Evolutionary conservation across 2,329 filamentous ascomycete species (phyloP).

Genomic region (Coniochaeta pulveracea): DNA sequence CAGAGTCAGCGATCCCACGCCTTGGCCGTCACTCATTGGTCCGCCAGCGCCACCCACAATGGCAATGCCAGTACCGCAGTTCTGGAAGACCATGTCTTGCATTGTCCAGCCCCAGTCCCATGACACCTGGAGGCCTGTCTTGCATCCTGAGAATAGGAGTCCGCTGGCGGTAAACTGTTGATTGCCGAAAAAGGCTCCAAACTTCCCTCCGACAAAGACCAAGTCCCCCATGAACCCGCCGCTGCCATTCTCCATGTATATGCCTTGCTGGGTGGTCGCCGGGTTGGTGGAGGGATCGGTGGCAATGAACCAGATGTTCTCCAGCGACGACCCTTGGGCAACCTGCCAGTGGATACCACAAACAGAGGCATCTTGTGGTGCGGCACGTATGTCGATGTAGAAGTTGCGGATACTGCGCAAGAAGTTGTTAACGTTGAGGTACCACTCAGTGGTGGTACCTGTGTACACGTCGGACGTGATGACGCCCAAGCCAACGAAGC

Average conservation of each 20-base stretch:
- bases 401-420: constrained; percentile 55
- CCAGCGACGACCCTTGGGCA: constrained; percentile 43
- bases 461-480: constrained; percentile 1
- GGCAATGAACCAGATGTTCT: constrained; percentile 38
- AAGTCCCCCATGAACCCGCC: constrained; percentile 23
- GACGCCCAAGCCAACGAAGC: constrained; percentile 16
- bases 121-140: constrained; percentile 27
- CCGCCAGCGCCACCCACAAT: not conserved
- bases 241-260: constrained; percentile 21
- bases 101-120: not conserved
- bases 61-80: not conserved
- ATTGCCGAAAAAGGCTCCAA: constrained; percentile 44
- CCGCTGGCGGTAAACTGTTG: constrained; percentile 51
- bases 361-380: constrained; percentile 17
- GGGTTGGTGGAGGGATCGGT: constrained; percentile 15
- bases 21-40: not conserved
- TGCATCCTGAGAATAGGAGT: constrained; percentile 40
- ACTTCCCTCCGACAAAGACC: constrained; percentile 43
- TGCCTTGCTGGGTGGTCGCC: constrained; percentile 10
- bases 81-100: not conserved
- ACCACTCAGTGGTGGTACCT: not conserved
- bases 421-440: constrained; percentile 46
- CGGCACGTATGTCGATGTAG: constrained; percentile 38
- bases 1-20: not conserved
- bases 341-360: constrained; percentile 51